phyloP scores from a whole-genome alignment of 2,329 filamentous ascomycete species.

The Thielaviopsis musarum region DNA sequence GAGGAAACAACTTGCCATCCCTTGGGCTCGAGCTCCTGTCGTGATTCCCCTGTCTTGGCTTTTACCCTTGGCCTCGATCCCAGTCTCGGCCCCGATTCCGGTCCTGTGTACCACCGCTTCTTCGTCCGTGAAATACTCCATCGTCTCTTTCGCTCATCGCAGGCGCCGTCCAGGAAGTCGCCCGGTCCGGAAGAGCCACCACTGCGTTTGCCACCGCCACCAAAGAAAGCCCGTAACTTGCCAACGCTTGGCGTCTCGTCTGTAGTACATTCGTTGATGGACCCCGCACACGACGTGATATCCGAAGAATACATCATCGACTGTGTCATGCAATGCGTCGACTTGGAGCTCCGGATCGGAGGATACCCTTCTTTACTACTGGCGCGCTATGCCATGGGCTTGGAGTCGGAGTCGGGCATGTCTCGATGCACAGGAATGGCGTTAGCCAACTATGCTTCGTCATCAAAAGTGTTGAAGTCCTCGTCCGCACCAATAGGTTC shows the following conservation, averaged over 20 bases:
- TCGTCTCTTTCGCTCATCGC: neutral
- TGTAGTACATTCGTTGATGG: neutral
- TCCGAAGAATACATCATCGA: neutral
- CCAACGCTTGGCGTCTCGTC: neutral
- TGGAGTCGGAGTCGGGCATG: neutral
- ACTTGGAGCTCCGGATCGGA: neutral
- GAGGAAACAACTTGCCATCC: neutral
- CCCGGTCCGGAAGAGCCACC: neutral
- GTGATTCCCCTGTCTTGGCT: neutral
- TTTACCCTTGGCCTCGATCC: neutral
- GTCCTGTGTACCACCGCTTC: neutral
- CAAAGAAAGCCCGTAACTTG: neutral
- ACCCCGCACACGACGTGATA: neutral
- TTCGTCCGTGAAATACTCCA: neutral
- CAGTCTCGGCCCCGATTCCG: too few relatives aligned
- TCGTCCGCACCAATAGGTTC: neutral
- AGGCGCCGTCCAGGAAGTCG: neutral
- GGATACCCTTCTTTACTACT: neutral
- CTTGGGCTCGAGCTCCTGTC: neutral
- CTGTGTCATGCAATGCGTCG: neutral
- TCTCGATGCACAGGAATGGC: neutral
- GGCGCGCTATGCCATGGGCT: neutral
- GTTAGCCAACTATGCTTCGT: constrained; percentile 6
- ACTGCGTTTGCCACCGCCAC: neutral
- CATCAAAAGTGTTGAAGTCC: constrained; percentile 5